phyloP scores from a whole-genome alignment of 2,329 filamentous ascomycete genomes.

The Raffaelea arxii region DNA sequence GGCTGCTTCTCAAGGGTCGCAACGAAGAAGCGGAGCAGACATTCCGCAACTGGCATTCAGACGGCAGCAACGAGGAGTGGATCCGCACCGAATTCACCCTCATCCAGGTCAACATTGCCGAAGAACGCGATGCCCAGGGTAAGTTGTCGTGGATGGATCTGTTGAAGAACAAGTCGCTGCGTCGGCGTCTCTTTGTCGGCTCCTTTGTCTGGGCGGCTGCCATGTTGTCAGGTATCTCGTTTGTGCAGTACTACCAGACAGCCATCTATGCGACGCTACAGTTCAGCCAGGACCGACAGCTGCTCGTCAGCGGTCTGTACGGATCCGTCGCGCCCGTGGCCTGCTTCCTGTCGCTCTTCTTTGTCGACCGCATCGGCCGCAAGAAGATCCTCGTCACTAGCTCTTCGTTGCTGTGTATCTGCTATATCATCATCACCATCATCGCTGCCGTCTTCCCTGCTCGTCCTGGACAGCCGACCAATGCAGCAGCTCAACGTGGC shows the following conservation, averaged over 20 bases:
- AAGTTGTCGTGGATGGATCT: background rate
- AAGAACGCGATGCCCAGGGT: background rate
- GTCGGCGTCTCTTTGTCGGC: background rate
- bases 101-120: background rate
- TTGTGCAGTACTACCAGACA: background rate
- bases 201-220: constrained; percentile 9
- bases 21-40: background rate
- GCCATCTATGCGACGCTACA: background rate
- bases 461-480: background rate
- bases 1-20: background rate
- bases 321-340: background rate
- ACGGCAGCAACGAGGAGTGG: background rate
- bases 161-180: background rate
- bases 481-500: background rate
- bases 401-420: background rate
- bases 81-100: background rate
- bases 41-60: background rate
- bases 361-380: background rate
- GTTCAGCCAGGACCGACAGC: background rate
- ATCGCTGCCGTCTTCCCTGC: background rate
- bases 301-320: background rate
- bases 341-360: background rate
- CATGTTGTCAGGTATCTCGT: constrained; percentile 21
- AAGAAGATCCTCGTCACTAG: background rate
- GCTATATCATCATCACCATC: background rate